A percentile compares a stretch with the other conserved stretches of the same genome.
Evolutionary conservation across 2,329 filamentous ascomycete species (phyloP).

Genomic region (Teratosphaeria pseudoeucalypti): DNA sequence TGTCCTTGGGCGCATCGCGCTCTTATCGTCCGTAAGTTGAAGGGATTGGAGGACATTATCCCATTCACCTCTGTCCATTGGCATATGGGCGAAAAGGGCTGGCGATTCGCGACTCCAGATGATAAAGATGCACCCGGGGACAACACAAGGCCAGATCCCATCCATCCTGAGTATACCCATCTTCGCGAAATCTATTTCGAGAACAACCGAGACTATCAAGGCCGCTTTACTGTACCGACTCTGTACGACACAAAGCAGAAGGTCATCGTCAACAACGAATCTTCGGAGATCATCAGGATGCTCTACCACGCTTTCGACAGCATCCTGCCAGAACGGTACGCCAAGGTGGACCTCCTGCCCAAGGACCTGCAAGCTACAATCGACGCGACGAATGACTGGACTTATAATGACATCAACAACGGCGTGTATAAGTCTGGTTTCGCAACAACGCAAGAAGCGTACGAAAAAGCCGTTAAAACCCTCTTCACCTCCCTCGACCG

Average conservation of each 20-base stretch:
- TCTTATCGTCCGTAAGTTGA: slow-evolving; percentile 78
- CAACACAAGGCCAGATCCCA: slow-evolving; percentile 49
- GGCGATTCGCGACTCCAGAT: slow-evolving; percentile 66
- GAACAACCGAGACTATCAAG: slow-evolving; percentile 59
- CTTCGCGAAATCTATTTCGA: slow-evolving; percentile 73
- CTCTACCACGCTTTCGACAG: slow-evolving; percentile 69
- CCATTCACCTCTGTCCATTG: slow-evolving; percentile 77
- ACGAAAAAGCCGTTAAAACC: slow-evolving; percentile 34
- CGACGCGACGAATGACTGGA: slow-evolving; percentile 42
- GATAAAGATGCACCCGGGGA: slow-evolving; percentile 46
- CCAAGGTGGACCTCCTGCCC: slow-evolving; percentile 36
- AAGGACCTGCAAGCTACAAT: slow-evolving; percentile 34
- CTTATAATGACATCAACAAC: slow-evolving; percentile 43
- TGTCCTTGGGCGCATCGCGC: slow-evolving; percentile 90
- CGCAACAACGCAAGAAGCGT: slow-evolving; percentile 43
- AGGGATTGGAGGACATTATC: slow-evolving; percentile 81
- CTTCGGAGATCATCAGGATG: slow-evolving; percentile 87
- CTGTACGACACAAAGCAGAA: slow-evolving; percentile 69
- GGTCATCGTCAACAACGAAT: slow-evolving; percentile 83
- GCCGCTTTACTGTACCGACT: slow-evolving; percentile 79
- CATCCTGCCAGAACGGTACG: slow-evolving; percentile 34
- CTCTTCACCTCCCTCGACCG: slow-evolving; percentile 41
- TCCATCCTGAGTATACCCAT: slow-evolving; percentile 59
- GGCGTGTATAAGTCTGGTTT: slow-evolving; percentile 43
- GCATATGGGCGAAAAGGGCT: slow-evolving; percentile 68